A percentile compares a stretch with the other conserved stretches of the same genome.
These are phyloP conservation scores for Metarhizium sp. DNA, from an alignment of 2,329 filamentous ascomycete species.

Conservation along the genomic window DNA sequence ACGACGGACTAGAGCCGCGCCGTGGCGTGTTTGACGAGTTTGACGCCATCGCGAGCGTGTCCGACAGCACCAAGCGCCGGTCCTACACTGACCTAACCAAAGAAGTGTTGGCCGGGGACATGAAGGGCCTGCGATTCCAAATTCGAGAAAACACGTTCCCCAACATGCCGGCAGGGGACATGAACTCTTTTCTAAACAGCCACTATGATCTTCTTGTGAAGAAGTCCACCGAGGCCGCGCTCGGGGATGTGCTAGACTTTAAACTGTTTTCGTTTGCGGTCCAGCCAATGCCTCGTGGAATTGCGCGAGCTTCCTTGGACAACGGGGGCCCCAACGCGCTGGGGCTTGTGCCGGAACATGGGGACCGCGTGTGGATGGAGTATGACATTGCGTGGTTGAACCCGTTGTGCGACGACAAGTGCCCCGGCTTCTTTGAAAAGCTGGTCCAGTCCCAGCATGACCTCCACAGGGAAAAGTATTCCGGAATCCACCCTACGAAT, in stretches of 20 bases:
- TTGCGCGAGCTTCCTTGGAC: slow-evolving; percentile 9
- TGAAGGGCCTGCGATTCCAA: slow-evolving; percentile 10
- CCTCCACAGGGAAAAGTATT: slow-evolving; percentile 8
- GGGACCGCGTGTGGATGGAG: slow-evolving; percentile 21
- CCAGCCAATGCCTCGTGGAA: slow-evolving; percentile 11
- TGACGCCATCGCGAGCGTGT: slow-evolving; percentile 30
- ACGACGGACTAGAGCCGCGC: slow-evolving; percentile 46
- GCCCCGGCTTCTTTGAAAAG: slow-evolving; percentile 6
- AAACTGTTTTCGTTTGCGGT: slow-evolving; percentile 9
- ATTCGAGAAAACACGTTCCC: slow-evolving; percentile 14
- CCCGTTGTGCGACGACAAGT: slow-evolving; percentile 10
- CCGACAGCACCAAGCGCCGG: slow-evolving; percentile 36
- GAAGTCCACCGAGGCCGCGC: neutral
- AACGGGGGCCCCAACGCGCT: slow-evolving; percentile 15
- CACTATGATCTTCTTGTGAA: slow-evolving; percentile 6
- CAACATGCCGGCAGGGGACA: slow-evolving; percentile 12
- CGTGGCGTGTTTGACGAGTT: slow-evolving; percentile 47
- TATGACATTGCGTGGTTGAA: slow-evolving; percentile 19
- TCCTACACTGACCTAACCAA: slow-evolving; percentile 32
- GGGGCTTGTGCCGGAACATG: slow-evolving; percentile 13
- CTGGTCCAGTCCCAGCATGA: slow-evolving; percentile 7
- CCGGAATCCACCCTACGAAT: slow-evolving; percentile 12
- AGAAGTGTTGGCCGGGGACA: slow-evolving; percentile 7
- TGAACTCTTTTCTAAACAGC: slow-evolving; percentile 11
- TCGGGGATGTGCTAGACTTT: slow-evolving; percentile 6